phyloP scores from a whole-genome alignment of 768 basidiomycete species.

The Lyophyllum shimeji region DNA sequence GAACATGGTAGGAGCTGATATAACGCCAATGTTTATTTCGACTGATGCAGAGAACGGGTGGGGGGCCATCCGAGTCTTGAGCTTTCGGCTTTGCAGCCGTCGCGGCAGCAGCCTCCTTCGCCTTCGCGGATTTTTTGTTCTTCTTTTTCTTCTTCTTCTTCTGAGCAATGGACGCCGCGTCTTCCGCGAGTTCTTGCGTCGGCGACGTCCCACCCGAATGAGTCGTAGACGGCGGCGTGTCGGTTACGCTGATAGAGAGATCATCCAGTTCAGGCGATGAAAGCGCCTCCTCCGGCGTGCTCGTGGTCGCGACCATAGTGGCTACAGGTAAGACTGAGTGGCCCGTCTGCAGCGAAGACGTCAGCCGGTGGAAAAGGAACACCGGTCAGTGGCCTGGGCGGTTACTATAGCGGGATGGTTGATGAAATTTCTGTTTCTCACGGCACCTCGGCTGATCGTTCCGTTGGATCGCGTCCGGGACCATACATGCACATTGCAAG shows the following conservation, averaged over 20 bases:
- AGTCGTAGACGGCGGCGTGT: slow-evolving; percentile 15
- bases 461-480: background rate
- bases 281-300: background rate
- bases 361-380: background rate
- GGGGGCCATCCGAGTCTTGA: slow-evolving; percentile 45
- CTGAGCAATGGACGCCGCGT: slow-evolving; percentile 26
- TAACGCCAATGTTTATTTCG: slow-evolving; percentile 95
- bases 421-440: background rate
- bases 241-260: slow-evolving; percentile 5
- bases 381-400: background rate
- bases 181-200: slow-evolving; percentile 23
- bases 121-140: slow-evolving; percentile 52
- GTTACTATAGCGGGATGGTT: background rate
- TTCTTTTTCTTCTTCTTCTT: slow-evolving; percentile 77
- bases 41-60: slow-evolving; percentile 79
- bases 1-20: slow-evolving; percentile 87
- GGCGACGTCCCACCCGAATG: slow-evolving; percentile 32
- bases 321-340: background rate
- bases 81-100: slow-evolving; percentile 24
- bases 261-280: slow-evolving; percentile 13
- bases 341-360: background rate
- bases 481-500: background rate
- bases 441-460: background rate
- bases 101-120: slow-evolving; percentile 34
- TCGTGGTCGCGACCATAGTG: slow-evolving; percentile 3